Conservation (phyloP, 2,329 filamentous ascomycete species). For the Helicocarpus griseus region DNA sequence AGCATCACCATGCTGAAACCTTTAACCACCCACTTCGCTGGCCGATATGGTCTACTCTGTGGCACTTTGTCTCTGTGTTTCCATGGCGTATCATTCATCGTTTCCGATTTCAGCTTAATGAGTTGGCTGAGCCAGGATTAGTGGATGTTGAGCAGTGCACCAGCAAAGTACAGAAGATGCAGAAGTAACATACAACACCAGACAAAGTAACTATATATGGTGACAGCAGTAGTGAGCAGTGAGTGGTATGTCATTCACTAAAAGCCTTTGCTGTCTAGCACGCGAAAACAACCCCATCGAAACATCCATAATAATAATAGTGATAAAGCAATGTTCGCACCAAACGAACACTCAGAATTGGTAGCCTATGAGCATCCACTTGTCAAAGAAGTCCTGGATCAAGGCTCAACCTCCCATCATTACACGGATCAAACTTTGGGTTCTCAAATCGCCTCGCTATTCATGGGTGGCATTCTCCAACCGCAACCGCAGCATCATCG, state of each 20-base stretch:
- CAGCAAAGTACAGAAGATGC: constrained; percentile 1
- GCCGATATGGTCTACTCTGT: constrained; percentile 1
- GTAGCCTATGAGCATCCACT: constrained; percentile 7
- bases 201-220: too few species aligned
- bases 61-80: neutral
- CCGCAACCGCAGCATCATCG: constrained; percentile 1
- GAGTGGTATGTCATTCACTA: neutral
- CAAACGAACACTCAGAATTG: constrained; percentile 2
- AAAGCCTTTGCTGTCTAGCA: constrained; percentile 1
- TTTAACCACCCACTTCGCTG: constrained; percentile 1
- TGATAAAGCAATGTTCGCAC: constrained; percentile 2
- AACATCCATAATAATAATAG: constrained; percentile 1
- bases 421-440: constrained; percentile 4
- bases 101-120: neutral
- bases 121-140: neutral
- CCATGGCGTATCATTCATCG: neutral
- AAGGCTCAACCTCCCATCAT: constrained; percentile 8
- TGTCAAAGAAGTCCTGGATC: constrained; percentile 4
- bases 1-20: constrained; percentile 1
- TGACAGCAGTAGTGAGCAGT: too few species aligned
- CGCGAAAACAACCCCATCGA: neutral
- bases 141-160: constrained; percentile 2
- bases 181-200: constrained; percentile 1
- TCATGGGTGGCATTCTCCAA: constrained; percentile 9
- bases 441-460: constrained; percentile 8